A percentile compares a stretch with the other conserved stretches of the same genome.
Conservation (phyloP, 140 eudicot genomes). For the Oenanthe javanica region DNA sequence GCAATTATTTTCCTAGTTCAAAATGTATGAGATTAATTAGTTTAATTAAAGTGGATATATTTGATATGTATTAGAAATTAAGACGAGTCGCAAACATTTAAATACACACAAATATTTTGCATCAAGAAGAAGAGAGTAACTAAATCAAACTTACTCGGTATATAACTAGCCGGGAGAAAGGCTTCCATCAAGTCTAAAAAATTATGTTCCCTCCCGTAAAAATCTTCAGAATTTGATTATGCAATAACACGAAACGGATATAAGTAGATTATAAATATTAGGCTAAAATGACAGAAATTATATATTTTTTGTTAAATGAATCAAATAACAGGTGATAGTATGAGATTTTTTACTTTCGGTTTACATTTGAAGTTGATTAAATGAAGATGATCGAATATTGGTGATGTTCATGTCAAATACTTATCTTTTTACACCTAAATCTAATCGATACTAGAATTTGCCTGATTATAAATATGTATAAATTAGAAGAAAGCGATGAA, state of each 20-base stretch:
- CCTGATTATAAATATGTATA: not conserved
- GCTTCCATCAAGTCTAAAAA: no score
- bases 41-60: no score
- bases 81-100: not conserved
- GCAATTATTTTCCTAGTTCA: not conserved
- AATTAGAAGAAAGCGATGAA: slow-evolving; percentile 19
- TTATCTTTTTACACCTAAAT: not conserved
- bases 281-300: no score
- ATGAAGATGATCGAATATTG: not conserved
- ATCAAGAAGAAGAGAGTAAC: no score
- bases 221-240: not conserved
- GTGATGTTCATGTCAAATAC: not conserved
- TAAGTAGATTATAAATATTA: no score
- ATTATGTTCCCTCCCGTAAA: no score
- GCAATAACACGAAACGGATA: not conserved
- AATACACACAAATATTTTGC: no score
- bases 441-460: not conserved
- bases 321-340: not conserved
- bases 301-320: not conserved
- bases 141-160: no score
- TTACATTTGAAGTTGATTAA: not conserved
- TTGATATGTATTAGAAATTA: no score
- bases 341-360: not conserved
- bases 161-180: no score
- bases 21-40: no score